Percentiles rank a stretch among this genome's conserved stretches.
phyloP scores from a whole-genome alignment of 371 early-diverging fungal genomes.

The Apophysomyces elegans region DNA sequence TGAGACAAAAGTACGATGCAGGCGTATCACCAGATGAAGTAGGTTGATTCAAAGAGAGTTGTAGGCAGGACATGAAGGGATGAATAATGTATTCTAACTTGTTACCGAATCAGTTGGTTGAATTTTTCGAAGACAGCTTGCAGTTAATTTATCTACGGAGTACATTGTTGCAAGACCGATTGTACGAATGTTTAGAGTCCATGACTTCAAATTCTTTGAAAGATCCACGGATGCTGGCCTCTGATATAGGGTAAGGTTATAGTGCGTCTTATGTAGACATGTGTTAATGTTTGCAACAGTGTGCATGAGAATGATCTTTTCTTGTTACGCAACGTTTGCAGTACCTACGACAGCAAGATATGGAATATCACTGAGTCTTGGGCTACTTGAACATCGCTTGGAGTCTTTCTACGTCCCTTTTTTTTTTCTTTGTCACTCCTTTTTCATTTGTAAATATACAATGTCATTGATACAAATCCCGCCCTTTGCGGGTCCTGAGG shows the following conservation, averaged over 20 bases:
- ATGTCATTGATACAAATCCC: too few relatives aligned
- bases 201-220: slow-evolving; percentile 17
- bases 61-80: too few relatives aligned
- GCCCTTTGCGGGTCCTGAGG: too few relatives aligned
- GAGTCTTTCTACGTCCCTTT: background rate
- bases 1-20: slow-evolving; percentile 31
- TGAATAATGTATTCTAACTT: background rate
- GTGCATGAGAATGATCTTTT: slow-evolving; percentile 43
- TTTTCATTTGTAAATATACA: slow-evolving; percentile 3
- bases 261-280: background rate
- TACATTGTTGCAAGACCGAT: slow-evolving; percentile 40
- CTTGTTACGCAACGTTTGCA: slow-evolving; percentile 42
- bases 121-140: slow-evolving; percentile 41
- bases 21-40: slow-evolving; percentile 38
- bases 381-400: background rate
- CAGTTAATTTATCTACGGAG: slow-evolving; percentile 49
- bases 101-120: slow-evolving; percentile 21
- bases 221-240: slow-evolving; percentile 26
- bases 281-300: slow-evolving; percentile 12
- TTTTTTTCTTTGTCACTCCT: background rate
- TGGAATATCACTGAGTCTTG: slow-evolving; percentile 24
- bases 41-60: background rate
- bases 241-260: slow-evolving; percentile 36
- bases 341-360: slow-evolving; percentile 43
- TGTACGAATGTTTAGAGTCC: slow-evolving; percentile 31